Base-by-base conservation (phyloP, 176 grass and related monocot species). In the Carex pumila region DNA sequence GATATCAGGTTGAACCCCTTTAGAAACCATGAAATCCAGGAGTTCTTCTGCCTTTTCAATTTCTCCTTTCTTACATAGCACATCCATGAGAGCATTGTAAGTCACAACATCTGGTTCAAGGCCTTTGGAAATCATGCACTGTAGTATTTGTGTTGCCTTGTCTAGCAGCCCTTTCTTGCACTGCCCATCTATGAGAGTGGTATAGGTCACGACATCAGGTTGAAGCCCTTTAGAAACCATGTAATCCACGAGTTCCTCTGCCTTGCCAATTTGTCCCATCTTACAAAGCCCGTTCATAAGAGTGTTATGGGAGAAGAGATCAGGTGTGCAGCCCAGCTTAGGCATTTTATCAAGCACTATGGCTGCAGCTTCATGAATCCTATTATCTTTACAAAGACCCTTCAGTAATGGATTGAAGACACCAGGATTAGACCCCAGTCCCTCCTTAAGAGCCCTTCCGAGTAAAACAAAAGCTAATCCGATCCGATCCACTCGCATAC, bases 271-370 rank as follows among this genome's bases (percentile, higher is more conserved):
- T 25, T 6, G 5, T 43, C 39, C 39, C 0, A 6, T 43, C 39
- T 43, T 43, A 7, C 39, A 43, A 0, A 43, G 39, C 39, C 39
- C 39, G 7, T 43, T 43, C 39, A 43, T 43, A 43, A 43, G 39
- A 43, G 39, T 43, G 4, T 7, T 43, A 43, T 43, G 7, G 39
- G 39, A 43, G 5, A 43, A 6, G 0, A 43, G 39, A 43, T 43
- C 39, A 43, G 39, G 39, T 43, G 17, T 6, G 6, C 39, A 43
- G 5, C 39, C 39, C 39, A 72, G 17, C 69, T 47, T 72, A 2
- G 39, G 69, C 69, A 72, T 72, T 49, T 72, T 49, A 36, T 72
- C 69, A 18, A 72, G n/a, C 69, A 72, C 69, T 41, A 72, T 72
- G 19, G 17, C 6, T 72, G 69, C 69, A 12, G 18, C 37, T 41